Evolutionary conservation across 2,329 filamentous ascomycete genomes (phyloP).

Genomic region (Thermomyces lanuginosus): DNA sequence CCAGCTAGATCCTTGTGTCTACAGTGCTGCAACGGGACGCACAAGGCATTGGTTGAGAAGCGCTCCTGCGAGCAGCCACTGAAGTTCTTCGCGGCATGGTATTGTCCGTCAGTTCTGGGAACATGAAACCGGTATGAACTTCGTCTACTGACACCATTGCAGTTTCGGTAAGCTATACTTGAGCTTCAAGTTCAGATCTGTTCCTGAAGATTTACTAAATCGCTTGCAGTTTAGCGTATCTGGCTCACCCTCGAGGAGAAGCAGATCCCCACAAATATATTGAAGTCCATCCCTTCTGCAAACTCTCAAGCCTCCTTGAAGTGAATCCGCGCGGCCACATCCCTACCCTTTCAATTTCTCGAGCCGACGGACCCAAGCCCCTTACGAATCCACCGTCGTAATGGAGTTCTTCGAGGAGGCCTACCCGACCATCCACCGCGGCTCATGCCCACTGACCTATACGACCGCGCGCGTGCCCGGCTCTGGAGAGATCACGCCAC

Average conservation of each 20-base stretch:
- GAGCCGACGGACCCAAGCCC: slow-evolving; percentile 23
- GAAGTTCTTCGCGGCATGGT: slow-evolving; percentile 60
- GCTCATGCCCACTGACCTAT: slow-evolving; percentile 46
- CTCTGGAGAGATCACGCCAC: slow-evolving; percentile 63
- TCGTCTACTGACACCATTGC: slow-evolving; percentile 6
- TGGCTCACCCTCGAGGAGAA: slow-evolving; percentile 64
- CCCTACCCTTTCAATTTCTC: slow-evolving; percentile 43
- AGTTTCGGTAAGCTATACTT: slow-evolving; percentile 17
- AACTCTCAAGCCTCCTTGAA: slow-evolving; percentile 48
- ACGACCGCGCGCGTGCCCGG: slow-evolving; percentile 46
- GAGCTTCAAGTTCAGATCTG: background rate
- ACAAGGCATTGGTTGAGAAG: slow-evolving; percentile 20
- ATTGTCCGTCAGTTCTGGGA: slow-evolving; percentile 41
- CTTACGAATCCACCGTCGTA: slow-evolving; percentile 58
- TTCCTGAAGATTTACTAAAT: slow-evolving; percentile 3
- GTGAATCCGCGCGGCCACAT: slow-evolving; percentile 63
- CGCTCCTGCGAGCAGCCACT: slow-evolving; percentile 20
- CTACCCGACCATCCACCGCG: slow-evolving; percentile 35
- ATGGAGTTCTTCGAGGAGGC: slow-evolving; percentile 63
- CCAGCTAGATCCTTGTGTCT: slow-evolving; percentile 27
- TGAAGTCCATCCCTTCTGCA: slow-evolving; percentile 65
- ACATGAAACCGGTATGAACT: too few species aligned
- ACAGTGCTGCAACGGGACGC: slow-evolving; percentile 31
- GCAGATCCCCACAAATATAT: slow-evolving; percentile 57
- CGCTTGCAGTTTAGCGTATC: slow-evolving; percentile 41